These are phyloP conservation scores for Mucor plumbeus DNA, from an alignment of 371 early-diverging fungal genomes.

Conservation along the genomic window DNA sequence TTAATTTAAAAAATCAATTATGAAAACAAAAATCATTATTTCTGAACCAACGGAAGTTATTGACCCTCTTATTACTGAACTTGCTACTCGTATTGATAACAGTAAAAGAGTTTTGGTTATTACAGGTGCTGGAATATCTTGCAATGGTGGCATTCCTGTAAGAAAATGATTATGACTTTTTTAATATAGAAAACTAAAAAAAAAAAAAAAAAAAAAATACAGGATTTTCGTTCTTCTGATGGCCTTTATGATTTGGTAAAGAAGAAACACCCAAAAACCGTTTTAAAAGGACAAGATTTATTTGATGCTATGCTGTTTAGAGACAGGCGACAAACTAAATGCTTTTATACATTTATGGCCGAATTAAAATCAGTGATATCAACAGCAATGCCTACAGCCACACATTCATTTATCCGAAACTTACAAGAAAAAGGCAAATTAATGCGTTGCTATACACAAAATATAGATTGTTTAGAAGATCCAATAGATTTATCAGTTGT, in stretches of 20 bases:
- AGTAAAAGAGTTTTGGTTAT: conserved; percentile 78
- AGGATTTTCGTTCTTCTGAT: conserved; percentile 85
- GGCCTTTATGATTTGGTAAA: conserved; percentile 86
- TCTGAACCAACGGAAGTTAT: conserved; percentile 42
- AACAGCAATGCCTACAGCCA: conserved; percentile 79
- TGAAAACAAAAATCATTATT: conserved; percentile 39
- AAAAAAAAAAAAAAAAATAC: too few species aligned
- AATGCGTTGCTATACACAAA: conserved; percentile 95
- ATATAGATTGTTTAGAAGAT: conserved; percentile 94
- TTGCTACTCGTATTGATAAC: conserved; percentile 59
- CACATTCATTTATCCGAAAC: conserved; percentile 86
- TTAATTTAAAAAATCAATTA: neutral
- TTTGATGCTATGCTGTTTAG: conserved; percentile 94
- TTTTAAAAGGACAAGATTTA: conserved; percentile 89
- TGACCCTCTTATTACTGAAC: conserved; percentile 46
- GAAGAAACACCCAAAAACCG: conserved; percentile 68
- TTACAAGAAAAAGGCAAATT: conserved; percentile 77
- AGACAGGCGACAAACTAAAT: conserved; percentile 69
- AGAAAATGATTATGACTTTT: conserved; percentile 70
- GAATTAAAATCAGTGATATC: conserved; percentile 81
- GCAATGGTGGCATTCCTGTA: conserved; percentile 89
- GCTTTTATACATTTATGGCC: conserved; percentile 95
- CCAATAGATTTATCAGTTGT: conserved; percentile 71
- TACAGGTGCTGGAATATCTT: conserved; percentile 94
- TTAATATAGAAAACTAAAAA: conserved; percentile 40